Evolutionary conservation across 768 basidiomycete species (phyloP).

Genomic region (Leccinum incarnatum): DNA sequence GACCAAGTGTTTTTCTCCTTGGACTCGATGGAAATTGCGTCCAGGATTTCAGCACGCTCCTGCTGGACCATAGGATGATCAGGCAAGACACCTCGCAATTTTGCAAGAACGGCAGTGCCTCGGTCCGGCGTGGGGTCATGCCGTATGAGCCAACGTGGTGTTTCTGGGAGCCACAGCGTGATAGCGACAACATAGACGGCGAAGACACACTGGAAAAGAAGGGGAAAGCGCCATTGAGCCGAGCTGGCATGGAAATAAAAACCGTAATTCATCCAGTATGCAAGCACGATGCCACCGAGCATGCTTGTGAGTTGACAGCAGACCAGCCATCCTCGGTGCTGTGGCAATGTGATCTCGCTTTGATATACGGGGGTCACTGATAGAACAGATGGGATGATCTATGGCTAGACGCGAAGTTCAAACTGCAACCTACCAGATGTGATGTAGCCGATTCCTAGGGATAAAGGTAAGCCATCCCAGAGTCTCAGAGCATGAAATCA

Average conservation of each 20-base stretch:
- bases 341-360: constrained; percentile 11
- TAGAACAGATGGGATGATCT: not conserved
- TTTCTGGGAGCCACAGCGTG: constrained; percentile 8
- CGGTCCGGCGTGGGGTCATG: constrained; percentile 2
- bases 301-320: constrained; percentile 15
- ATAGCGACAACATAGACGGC: constrained; percentile 5
- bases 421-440: constrained; percentile 4
- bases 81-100: not conserved
- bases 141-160: constrained; percentile 6
- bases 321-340: constrained; percentile 14
- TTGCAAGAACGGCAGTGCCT: constrained; percentile 4
- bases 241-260: constrained; percentile 13
- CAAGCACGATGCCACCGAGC: constrained; percentile 13
- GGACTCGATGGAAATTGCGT: constrained; percentile 4
- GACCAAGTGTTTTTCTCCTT: constrained; percentile 6
- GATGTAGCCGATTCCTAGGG: constrained; percentile 12
- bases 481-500: not conserved
- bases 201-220: constrained; percentile 8
- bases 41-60: constrained; percentile 1
- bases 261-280: constrained; percentile 16
- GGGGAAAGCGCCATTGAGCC: constrained; percentile 11
- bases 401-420: not conserved
- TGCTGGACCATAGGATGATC: not conserved
- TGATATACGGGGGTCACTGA: constrained; percentile 13
- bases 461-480: not conserved